Evolutionary conservation across 306 rosid species (phyloP), one percentile per base, ranked within the genome.

Genomic region (Quercus aquifolioides): DNA sequence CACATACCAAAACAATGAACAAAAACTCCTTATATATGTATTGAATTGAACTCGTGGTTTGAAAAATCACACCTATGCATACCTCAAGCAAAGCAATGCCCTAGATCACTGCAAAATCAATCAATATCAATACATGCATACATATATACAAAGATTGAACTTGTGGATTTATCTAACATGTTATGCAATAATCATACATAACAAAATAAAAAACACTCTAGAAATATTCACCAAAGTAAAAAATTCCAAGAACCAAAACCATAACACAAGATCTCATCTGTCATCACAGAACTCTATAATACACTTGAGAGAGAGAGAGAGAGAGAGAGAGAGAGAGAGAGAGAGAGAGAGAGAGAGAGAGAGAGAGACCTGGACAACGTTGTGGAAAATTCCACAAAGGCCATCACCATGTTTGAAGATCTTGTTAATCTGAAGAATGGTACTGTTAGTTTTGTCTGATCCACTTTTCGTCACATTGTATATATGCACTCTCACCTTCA

Each of bases 391-490:
- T 7, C 99, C 99, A 55, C 99, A 98, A 4, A 96, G 81, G 69
- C 99, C 98, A 75, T 93, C 93, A 55, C 99, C 98, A 74, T 35
- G 41, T 41, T 2, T 96, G 85, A 93, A 96, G 89, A 96, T 91
- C 98, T 88, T 93, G 82, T 96, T 96, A 93, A 93, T 96, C 76
- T 96, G 88, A 74, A 96, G 79, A 86, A 96, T 96, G 83, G 98
- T 96, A 84, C 51, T 91, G 84, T 91, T 96, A 18, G 99, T 92
- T 80, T 91, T 93, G 52, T 96, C 96, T 55, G 94, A 93, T 96
- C 98, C 98, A 86, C 98, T 96, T 78, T 96, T 96, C 55, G 94
- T 96, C 68, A 93, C 97, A 41, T 96, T 98, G 65, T 93, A 93
- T 80, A 96, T 84, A 78, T 96, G 98, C 80, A 96, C 81, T 60